phyloP scores from a whole-genome alignment of 169 alveolate species.

The Eimeria praecox region DNA sequence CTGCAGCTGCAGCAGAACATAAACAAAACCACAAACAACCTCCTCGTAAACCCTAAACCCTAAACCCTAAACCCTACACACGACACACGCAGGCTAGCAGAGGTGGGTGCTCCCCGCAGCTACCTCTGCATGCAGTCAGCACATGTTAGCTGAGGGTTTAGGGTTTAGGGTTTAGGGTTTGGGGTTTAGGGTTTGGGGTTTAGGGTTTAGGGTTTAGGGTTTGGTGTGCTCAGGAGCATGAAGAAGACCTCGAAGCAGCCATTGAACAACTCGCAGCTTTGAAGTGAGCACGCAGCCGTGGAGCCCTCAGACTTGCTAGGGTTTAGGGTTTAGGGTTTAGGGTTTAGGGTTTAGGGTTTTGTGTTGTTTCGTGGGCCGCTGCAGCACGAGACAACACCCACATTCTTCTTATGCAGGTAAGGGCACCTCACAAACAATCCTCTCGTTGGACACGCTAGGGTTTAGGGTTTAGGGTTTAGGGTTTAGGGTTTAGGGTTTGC shows the following conservation, averaged over 20 bases:
- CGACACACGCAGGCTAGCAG: background rate
- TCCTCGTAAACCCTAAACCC: slow-evolving; percentile 65
- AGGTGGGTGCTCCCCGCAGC: no score
- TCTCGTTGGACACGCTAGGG: background rate
- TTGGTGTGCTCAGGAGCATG: slow-evolving; percentile 17
- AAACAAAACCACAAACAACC: background rate
- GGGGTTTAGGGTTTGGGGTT: background rate
- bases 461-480: slow-evolving; percentile 34
- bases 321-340: slow-evolving; percentile 63
- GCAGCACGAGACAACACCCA: background rate
- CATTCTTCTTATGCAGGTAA: background rate
- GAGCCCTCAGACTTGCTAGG: slow-evolving; percentile 19
- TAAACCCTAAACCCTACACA: slow-evolving; percentile 19
- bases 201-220: slow-evolving; percentile 71
- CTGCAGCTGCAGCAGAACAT: slow-evolving; percentile 42
- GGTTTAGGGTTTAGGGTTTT: slow-evolving; percentile 13
- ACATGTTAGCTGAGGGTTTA: background rate
- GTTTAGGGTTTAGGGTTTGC: slow-evolving; percentile 38
- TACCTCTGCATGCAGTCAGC: background rate
- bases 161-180: slow-evolving; percentile 19
- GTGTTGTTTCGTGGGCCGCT: background rate
- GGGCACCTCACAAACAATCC: background rate
- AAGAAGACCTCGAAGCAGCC: slow-evolving; percentile 13
- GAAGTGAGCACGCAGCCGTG: background rate
- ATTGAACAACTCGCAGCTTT: background rate